Conservation (phyloP, 2,329 filamentous ascomycete genomes). For the Xylaria multiplex region DNA sequence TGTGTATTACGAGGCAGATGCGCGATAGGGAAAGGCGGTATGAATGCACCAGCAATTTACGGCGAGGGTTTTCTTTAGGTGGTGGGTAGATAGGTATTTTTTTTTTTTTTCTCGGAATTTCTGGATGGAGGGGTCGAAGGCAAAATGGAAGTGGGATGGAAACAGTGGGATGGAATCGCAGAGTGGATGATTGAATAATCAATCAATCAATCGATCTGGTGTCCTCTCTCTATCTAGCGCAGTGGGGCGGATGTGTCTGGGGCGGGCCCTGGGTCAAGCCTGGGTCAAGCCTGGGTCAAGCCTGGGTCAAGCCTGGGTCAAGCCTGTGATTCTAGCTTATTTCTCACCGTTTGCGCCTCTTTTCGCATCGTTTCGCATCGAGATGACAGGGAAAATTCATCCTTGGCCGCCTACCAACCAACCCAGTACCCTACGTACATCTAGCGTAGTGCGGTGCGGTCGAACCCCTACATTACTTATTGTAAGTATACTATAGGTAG, state of each 20-base stretch:
- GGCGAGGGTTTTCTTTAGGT: constrained; percentile 24
- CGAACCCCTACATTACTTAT: constrained; percentile 7
- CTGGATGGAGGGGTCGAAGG: constrained; percentile 37
- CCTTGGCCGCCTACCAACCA: too few relatives aligned
- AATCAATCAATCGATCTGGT: constrained; percentile 30
- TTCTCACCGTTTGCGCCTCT: constrained; percentile 4
- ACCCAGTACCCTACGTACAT: too few relatives aligned
- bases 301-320: neutral
- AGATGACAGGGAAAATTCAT: constrained; percentile 12
- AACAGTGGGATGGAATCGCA: constrained; percentile 36
- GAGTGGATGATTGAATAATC: constrained; percentile 30
- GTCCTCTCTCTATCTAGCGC: neutral
- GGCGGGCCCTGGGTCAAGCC: neutral
- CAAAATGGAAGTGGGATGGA: constrained; percentile 36
- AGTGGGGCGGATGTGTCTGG: constrained; percentile 19
- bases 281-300: neutral
- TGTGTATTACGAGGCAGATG: neutral
- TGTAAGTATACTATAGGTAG: neutral
- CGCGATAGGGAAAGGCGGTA: constrained; percentile 16
- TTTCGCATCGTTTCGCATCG: neutral
- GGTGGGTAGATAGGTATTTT: constrained; percentile 10
- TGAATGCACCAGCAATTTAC: constrained; percentile 21
- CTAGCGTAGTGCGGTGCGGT: neutral
- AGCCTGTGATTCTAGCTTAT: constrained; percentile 12
- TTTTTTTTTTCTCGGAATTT: constrained; percentile 12